Conservation (phyloP, 257 asterid genomes). For the Penstemon davidsonii region DNA sequence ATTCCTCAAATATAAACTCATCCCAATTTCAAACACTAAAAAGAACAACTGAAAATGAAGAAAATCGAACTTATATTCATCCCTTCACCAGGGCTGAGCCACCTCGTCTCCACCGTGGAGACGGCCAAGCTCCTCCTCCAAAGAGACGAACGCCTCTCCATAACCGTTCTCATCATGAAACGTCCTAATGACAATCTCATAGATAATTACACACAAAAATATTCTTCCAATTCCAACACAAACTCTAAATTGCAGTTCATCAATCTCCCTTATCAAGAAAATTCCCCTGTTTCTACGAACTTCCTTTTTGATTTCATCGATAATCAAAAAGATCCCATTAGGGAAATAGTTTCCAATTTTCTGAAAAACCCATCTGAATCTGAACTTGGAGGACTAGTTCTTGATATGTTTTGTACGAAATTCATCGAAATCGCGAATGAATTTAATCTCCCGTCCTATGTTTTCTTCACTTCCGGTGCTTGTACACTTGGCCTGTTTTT, state of each 20-base stretch:
- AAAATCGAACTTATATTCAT: constrained; percentile 30
- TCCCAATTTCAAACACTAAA: too few relatives aligned
- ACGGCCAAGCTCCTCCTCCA: constrained; percentile 37
- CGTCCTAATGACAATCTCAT: constrained; percentile 31
- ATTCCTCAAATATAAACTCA: too few relatives aligned
- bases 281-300: neutral
- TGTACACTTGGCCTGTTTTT: constrained; percentile 28
- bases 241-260: constrained; percentile 30
- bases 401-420: constrained; percentile 39
- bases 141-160: constrained; percentile 34
- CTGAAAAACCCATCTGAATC: neutral
- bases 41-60: constrained; percentile 5
- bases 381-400: constrained; percentile 32
- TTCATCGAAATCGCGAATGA: constrained; percentile 20
- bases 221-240: neutral
- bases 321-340: constrained; percentile 26
- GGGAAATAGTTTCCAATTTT: constrained; percentile 20
- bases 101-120: constrained; percentile 35
- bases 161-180: constrained; percentile 41
- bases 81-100: constrained; percentile 44
- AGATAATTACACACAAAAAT: constrained; percentile 25
- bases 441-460: constrained; percentile 22
- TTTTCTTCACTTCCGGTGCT: constrained; percentile 34
- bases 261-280: constrained; percentile 7
- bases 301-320: constrained; percentile 14